Evolutionary conservation across 768 basidiomycete species (phyloP).

Genomic region (Tricholoma bakamatsutake): DNA sequence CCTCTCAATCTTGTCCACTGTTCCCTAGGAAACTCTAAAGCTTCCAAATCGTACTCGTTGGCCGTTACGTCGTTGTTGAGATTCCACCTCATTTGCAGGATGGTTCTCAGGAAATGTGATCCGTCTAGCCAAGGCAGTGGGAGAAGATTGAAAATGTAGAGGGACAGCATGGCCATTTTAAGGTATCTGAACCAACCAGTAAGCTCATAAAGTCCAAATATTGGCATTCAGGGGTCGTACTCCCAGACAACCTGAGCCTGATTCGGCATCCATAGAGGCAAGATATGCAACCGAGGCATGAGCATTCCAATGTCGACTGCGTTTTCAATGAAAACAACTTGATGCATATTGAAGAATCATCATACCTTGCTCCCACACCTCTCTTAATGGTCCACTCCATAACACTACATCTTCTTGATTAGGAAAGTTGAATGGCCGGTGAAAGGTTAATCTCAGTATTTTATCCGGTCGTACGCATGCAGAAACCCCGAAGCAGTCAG

Average conservation of each 20-base stretch:
- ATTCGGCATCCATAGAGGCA: conserved; percentile 39
- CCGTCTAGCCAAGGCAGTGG: conserved; percentile 74
- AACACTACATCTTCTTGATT: conserved; percentile 38
- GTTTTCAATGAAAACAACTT: background rate
- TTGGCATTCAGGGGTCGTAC: conserved; percentile 35
- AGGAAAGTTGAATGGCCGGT: conserved; percentile 8
- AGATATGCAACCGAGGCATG: conserved; percentile 34
- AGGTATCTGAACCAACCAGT: conserved; percentile 42
- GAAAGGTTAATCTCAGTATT: conserved; percentile 54
- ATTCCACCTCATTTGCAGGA: conserved; percentile 12
- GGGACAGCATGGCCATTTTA: conserved; percentile 61
- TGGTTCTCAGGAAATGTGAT: conserved; percentile 41
- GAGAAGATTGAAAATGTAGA: conserved; percentile 79
- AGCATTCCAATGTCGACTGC: conserved; percentile 50
- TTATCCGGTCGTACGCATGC: conserved; percentile 47
- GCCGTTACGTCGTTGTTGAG: background rate
- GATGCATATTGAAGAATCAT: conserved; percentile 1
- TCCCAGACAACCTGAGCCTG: conserved; percentile 38
- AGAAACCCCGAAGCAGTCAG: conserved; percentile 25
- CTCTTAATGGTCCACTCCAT: conserved; percentile 66
- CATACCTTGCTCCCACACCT: conserved; percentile 64
- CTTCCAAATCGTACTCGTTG: conserved; percentile 29
- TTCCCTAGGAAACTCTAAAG: conserved; percentile 17
- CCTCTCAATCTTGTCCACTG: conserved; percentile 4
- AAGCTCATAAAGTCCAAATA: background rate